Conservation (phyloP, 176 grass and related monocot species). For the maize (Zea mays) region Zm-B73-REFERENCE-NAM-5.0 NC_050100.1:125318001-125318500, state of each 20-base stretch:
- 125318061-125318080: not conserved
- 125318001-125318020: not conserved
- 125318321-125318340: not conserved
- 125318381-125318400: not conserved
- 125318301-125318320: slow-evolving; percentile 30
- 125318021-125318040: not conserved
- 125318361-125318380: not conserved
- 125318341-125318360: not conserved
- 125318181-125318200: slow-evolving; percentile 20
- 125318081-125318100: slow-evolving; percentile 1
- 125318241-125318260: slow-evolving; percentile 21
- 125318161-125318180: slow-evolving; percentile 19
- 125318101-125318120: not conserved
- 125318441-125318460: not conserved
- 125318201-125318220: slow-evolving; percentile 6
- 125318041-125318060: too few relatives aligned
- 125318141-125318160: slow-evolving; percentile 23
- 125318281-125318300: slow-evolving; percentile 14
- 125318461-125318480: not conserved
- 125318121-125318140: not conserved
- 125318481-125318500: too few relatives aligned
- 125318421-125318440: not conserved
- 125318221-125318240: slow-evolving; percentile 48
- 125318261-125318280: not conserved
- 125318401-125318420: not conserved